Evolutionary conservation across 179 eudicot species (phyloP).

Genomic region (Drosera spatulata): DNA sequence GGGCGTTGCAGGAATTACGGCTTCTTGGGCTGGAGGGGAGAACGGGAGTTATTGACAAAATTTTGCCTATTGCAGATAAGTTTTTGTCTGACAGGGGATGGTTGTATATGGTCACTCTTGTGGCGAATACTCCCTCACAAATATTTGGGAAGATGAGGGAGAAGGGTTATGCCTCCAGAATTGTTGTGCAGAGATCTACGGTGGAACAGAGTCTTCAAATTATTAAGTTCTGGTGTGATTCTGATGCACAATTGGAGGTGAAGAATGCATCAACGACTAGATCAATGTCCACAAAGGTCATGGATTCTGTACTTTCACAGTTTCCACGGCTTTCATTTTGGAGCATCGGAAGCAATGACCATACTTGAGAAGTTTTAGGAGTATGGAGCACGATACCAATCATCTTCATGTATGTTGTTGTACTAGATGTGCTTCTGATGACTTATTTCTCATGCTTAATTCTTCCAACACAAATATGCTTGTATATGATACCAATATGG

Average conservation of each 20-base stretch:
- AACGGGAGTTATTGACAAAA: slow-evolving; percentile 84
- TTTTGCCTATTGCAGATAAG: slow-evolving; percentile 63
- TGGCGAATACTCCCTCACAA: slow-evolving; percentile 67
- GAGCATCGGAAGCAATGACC: slow-evolving; percentile 20
- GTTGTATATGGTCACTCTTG: slow-evolving; percentile 74
- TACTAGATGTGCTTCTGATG: too few relatives aligned
- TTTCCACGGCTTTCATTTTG: slow-evolving; percentile 30
- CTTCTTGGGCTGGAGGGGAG: slow-evolving; percentile 96
- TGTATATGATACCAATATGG: too few relatives aligned
- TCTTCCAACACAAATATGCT: too few relatives aligned
- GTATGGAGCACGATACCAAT: too few relatives aligned
- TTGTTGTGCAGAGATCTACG: slow-evolving; percentile 78
- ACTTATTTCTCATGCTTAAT: too few relatives aligned
- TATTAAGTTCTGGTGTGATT: slow-evolving; percentile 84
- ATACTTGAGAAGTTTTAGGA: slow-evolving; percentile 8
- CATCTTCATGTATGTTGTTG: too few relatives aligned
- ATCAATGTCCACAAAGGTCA: slow-evolving; percentile 15
- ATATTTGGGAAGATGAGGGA: slow-evolving; percentile 63
- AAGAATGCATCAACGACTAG: slow-evolving; percentile 12
- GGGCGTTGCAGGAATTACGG: slow-evolving; percentile 54
- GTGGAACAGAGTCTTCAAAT: slow-evolving; percentile 84
- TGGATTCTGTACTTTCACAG: slow-evolving; percentile 26
- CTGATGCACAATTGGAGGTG: slow-evolving; percentile 26
- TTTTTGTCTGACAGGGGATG: slow-evolving; percentile 78
- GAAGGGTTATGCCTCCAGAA: slow-evolving; percentile 69